Conservation (phyloP, 169 alveolate genomes). For the Toxoplasma gondii region DNA sequence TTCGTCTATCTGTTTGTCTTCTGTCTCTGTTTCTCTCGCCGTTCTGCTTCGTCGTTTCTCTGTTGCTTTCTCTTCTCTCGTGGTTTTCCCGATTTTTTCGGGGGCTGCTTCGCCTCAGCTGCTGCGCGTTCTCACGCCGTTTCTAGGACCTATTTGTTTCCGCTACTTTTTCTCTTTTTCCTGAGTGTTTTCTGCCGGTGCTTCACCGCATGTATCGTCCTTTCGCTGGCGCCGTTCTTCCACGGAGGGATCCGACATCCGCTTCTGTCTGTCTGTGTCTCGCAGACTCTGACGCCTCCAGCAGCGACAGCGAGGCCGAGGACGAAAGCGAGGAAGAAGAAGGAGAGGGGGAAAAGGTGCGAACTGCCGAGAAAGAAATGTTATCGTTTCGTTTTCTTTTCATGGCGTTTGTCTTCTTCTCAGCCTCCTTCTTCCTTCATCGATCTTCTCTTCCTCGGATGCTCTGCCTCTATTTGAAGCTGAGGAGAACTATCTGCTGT, state of each 20-base stretch:
- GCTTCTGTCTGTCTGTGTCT: neutral
- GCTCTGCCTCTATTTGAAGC: neutral
- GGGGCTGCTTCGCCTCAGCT: too few species aligned
- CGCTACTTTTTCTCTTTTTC: neutral
- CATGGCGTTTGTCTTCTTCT: too few species aligned
- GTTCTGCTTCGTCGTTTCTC: neutral
- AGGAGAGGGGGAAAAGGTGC: neutral
- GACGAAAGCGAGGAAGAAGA: slow-evolving; percentile 9
- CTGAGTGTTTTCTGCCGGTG: too few species aligned
- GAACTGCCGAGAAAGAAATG: neutral
- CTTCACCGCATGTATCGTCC: too few species aligned
- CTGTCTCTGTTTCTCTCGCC: too few species aligned
- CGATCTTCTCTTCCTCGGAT: neutral
- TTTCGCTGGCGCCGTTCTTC: too few species aligned
- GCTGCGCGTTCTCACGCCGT: too few species aligned
- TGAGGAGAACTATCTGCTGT: neutral
- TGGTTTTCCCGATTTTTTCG: too few species aligned
- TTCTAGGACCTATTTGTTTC: neutral
- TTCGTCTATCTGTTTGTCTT: too few species aligned
- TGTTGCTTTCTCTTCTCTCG: neutral
- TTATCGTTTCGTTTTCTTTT: too few species aligned
- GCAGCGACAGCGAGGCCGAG: slow-evolving; percentile 32
- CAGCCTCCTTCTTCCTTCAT: neutral
- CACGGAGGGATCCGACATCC: too few species aligned
- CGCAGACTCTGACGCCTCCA: neutral